Conservation (phyloP, 345 rosid genomes). For the Raphanus sativus region DNA sequence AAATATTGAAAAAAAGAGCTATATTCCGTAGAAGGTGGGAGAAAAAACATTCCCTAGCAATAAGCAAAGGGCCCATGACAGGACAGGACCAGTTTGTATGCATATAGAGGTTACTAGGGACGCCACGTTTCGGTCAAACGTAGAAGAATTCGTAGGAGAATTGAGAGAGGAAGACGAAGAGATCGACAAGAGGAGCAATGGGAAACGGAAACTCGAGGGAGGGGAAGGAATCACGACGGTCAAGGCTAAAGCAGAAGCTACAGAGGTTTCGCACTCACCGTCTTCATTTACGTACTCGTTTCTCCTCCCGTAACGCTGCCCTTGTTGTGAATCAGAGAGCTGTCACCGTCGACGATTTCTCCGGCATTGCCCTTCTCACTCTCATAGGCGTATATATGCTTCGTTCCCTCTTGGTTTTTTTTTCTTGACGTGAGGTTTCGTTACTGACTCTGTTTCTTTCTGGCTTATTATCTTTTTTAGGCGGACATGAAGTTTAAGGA, state of each 20-base stretch:
- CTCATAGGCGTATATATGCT: constrained; percentile 60
- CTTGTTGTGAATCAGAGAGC: constrained; percentile 35
- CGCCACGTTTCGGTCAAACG: constrained; percentile 9
- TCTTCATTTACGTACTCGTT: constrained; percentile 22
- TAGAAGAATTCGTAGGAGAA: background rate
- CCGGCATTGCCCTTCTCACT: constrained; percentile 89
- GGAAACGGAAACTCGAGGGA: constrained; percentile 40
- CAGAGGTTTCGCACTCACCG: constrained; percentile 44
- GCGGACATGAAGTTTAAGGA: constrained; percentile 84
- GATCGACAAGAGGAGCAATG: constrained; percentile 6
- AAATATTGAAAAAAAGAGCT: background rate
- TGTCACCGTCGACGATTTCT: constrained; percentile 58
- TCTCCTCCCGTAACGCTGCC: constrained; percentile 15
- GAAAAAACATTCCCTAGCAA: constrained; percentile 5
- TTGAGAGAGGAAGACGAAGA: background rate
- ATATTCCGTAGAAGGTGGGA: constrained; percentile 17
- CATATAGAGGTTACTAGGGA: no score
- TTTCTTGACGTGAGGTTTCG: background rate
- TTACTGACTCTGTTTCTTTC: constrained; percentile 5
- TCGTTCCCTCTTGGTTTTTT: background rate
- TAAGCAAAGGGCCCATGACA: constrained; percentile 7
- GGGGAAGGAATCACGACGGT: constrained; percentile 32
- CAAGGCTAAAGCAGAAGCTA: constrained; percentile 51
- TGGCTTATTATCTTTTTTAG: constrained; percentile 27
- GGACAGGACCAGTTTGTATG: background rate